A percentile compares a stretch with the other conserved stretches of the same genome.
These are phyloP conservation scores for Botrytis medusae DNA, from an alignment of 2,329 filamentous ascomycete species.

Conservation along the genomic window DNA sequence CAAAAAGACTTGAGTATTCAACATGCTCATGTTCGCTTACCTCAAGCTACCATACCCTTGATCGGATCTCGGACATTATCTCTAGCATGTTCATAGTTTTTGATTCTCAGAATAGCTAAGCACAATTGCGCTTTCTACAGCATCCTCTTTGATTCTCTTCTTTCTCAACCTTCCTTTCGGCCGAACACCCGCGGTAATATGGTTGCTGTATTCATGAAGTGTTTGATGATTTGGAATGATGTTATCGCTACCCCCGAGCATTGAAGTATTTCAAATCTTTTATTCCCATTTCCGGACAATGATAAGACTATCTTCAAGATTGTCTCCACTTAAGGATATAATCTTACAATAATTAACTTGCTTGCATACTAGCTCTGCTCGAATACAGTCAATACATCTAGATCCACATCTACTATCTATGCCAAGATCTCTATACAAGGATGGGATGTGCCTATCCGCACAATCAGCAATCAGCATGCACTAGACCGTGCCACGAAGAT, in stretches of 20 bases:
- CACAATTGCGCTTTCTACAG: background rate
- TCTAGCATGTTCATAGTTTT: background rate
- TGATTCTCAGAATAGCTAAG: background rate
- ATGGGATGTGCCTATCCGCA: background rate
- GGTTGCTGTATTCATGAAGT: background rate
- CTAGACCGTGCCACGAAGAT: background rate
- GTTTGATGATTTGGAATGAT: constrained; percentile 1
- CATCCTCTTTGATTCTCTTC: background rate
- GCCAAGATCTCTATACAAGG: background rate
- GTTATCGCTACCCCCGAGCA: background rate
- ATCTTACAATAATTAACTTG: background rate
- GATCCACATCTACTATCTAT: constrained; percentile 1
- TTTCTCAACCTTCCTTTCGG: background rate
- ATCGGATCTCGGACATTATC: background rate
- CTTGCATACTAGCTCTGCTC: background rate
- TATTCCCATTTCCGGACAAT: background rate
- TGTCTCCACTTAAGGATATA: background rate
- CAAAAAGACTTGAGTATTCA: background rate
- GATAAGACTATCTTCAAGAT: background rate
- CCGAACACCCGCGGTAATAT: background rate
- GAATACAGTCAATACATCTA: background rate
- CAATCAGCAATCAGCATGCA: background rate
- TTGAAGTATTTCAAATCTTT: background rate
- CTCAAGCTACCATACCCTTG: background rate
- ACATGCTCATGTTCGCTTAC: background rate